Base-by-base conservation (phyloP, 352 stramenopile species). In the Phytophthora idaei region DNA sequence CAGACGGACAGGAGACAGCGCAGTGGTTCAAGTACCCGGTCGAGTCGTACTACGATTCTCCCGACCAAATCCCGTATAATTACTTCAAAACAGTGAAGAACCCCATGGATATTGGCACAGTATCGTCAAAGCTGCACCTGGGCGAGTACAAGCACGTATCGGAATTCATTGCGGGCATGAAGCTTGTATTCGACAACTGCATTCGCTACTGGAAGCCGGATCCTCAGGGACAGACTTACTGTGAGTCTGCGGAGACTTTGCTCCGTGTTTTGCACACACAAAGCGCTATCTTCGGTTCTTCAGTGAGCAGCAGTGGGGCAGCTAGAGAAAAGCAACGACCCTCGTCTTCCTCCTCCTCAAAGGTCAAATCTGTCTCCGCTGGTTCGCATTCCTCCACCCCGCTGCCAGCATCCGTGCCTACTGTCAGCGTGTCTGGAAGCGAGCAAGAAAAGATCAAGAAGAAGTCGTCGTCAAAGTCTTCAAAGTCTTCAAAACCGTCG, bases 21-120 rank as follows among this genome's bases (percentile, higher is more conserved):
- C 85, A 94, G 52, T 95, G 87, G 87, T 95, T 95, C 54, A 95
- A 95, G 64, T 93, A 94, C 49, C 87, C 87, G 25, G 80, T 95
- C 36, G 73, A 90, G 57, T 92, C 87, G 11, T 95, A 95, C 59
- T 95, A 85, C 60, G 84, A 93, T 58, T 93, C 87, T 27, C 70
- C 83, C 5, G 87, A 95, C 27, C 85, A 94, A 62, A 83, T 93
- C 29, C 87, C 87, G 25, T 94, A 92, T 56, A 85, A 81, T 27
- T 95, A 95, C 56, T 94, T 87, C 62, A 83, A 90, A 49, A 90
- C 72, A 25, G 84, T 95, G 32, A 91, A 85, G 34, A 56, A 83
- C 21, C 85, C 88, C 15, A 95, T 95, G 88, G 86, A 95, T 60
- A 74, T 95, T 4, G 86, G 88, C 28, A 93, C 85, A 4, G 86